A percentile compares a stretch with the other conserved stretches of the same genome.
Evolutionary conservation across 805 yeast genomes (phyloP).

Genomic region (Candida berthetii): DNA sequence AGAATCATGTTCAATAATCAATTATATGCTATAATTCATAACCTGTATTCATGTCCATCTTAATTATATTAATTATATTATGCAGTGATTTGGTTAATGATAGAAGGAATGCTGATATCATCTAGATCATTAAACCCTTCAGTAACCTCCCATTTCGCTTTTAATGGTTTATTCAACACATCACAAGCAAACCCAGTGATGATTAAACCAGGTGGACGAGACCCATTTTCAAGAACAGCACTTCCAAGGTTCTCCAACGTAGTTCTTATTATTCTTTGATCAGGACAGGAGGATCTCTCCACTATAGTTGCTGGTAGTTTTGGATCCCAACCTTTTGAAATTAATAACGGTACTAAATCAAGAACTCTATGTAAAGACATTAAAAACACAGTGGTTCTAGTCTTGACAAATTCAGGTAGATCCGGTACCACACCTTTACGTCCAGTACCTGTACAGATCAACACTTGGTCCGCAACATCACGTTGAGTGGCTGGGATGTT

Average conservation of each 20-base stretch:
- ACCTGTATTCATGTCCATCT: too few relatives aligned
- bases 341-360: slow-evolving; percentile 43
- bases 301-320: slow-evolving; percentile 77
- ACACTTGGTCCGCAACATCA: slow-evolving; percentile 86
- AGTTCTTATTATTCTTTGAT: slow-evolving; percentile 81
- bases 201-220: slow-evolving; percentile 89
- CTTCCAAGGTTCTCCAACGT: slow-evolving; percentile 57
- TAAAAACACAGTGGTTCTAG: slow-evolving; percentile 79
- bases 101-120: not conserved
- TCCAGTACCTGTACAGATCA: slow-evolving; percentile 93
- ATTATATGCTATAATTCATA: too few relatives aligned
- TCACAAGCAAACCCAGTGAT: slow-evolving; percentile 78
- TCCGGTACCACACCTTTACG: slow-evolving; percentile 77
- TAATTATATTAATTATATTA: too few relatives aligned
- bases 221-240: slow-evolving; percentile 72
- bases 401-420: slow-evolving; percentile 63
- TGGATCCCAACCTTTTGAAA: slow-evolving; percentile 58
- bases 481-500: slow-evolving; percentile 89
- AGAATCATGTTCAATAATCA: too few relatives aligned
- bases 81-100: too few relatives aligned
- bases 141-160: slow-evolving; percentile 22
- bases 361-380: slow-evolving; percentile 81
- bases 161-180: slow-evolving; percentile 25
- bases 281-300: slow-evolving; percentile 91
- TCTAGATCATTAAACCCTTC: slow-evolving; percentile 27